Base-by-base conservation (phyloP, 495 filamentous ascomycete genomes). In the Neurospora sp. region DNA sequence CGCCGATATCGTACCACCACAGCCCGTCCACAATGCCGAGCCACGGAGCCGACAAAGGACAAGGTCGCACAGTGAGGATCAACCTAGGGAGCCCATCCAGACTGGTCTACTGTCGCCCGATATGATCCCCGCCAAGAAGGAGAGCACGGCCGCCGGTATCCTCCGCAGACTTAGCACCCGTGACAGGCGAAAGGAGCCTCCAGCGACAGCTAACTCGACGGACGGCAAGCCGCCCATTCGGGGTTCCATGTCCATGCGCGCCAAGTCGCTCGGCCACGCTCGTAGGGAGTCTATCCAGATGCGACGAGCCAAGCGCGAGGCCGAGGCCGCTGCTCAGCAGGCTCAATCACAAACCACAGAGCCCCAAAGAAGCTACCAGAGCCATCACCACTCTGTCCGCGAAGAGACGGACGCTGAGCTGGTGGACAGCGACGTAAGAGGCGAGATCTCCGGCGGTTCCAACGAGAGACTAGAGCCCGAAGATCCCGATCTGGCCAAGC, bases 51-150 rank as follows among this genome's bases (percentile, higher is more conserved):
- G 96, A 69, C 93, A 94, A 13, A 88, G 96, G 59, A 94, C 96
- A 38, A 85, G 96, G 72, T 98, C 96, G 0, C 96, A 98, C 78
- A 97, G 96, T 54, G 96, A 98, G 81, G 96, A 98, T 74, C 96
- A 99, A 40, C 88, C 94, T 19, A 85, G 89, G 4, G 92, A 96
- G 70, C 88, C 86, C 4, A 83, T 93, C 82, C 93, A 94, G 81
- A 91, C 91, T 77, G 81, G 92, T 21, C 90, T 94, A 13, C 77
- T 79, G 76, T 92, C 77, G 80, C 87, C 88, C 5, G 92, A 94
- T 69, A 89, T 79, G 77, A 71, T 87, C 21, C 86, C 90, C 0
- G 82, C 82, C 39, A 94, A 92, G 83, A 98, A 96, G 80, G 94
- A 97, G 80, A 94, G 93, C 76, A 89, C 93, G 38, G 93, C 93